Evolutionary conservation across 805 yeast species (phyloP).

Genomic region (Saturnispora zaruensis): DNA sequence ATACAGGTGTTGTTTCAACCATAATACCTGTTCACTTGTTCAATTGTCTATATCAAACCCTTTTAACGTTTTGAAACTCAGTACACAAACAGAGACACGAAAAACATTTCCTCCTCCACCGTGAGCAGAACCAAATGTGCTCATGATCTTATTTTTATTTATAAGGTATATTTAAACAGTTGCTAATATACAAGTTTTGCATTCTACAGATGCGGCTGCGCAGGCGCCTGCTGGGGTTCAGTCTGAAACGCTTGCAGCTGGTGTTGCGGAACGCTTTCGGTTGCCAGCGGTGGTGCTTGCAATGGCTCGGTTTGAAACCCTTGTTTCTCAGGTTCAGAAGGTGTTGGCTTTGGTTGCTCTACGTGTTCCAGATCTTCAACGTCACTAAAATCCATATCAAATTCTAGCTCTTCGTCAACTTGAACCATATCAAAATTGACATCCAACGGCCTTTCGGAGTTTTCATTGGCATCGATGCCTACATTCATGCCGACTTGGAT

Average conservation of each 20-base stretch:
- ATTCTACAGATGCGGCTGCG: neutral
- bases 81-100: neutral
- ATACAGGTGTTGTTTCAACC: slow-evolving; percentile 36
- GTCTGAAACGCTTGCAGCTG: neutral
- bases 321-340: neutral
- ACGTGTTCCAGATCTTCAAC: slow-evolving; percentile 4
- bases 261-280: neutral
- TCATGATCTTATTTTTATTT: neutral
- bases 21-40: slow-evolving; percentile 10
- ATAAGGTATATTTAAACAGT: neutral
- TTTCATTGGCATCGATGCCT: slow-evolving; percentile 8
- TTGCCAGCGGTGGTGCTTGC: neutral
- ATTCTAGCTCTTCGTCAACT: slow-evolving; percentile 8
- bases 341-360: neutral
- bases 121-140: neutral
- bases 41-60: neutral
- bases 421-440: slow-evolving; percentile 24
- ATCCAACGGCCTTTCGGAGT: slow-evolving; percentile 15
- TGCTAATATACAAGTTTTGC: neutral
- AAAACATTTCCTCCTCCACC: neutral
- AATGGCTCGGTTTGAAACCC: neutral
- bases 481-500: slow-evolving; percentile 14
- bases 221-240: neutral
- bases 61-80: too few species aligned
- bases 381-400: slow-evolving; percentile 11